A percentile compares a stretch with the other conserved stretches of the same genome.
Evolutionary conservation across 75 land plant species (phyloP).

Genomic region (Adiantum capillusveneris): DNA sequence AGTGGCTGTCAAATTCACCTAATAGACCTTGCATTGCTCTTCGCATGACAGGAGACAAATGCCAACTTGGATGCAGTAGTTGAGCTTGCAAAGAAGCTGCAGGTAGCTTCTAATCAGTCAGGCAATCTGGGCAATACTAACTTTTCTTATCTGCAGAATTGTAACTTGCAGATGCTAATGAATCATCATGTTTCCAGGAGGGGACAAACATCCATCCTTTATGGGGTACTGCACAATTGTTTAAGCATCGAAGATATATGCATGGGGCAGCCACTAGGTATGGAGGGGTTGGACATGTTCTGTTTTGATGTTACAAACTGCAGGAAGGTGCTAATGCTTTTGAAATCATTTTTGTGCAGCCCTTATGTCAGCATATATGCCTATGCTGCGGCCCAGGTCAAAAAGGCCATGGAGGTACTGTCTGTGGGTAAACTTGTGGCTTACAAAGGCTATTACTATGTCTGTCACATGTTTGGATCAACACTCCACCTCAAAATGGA

Average conservation of each 20-base stretch:
- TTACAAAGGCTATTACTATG: no score
- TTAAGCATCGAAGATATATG: constrained; percentile 92
- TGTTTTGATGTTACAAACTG: no score
- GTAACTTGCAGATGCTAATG: no score
- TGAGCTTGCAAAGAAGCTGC: constrained; percentile 76
- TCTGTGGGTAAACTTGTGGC: no score
- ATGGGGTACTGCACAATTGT: constrained; percentile 97
- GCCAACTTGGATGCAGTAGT: constrained; percentile 84
- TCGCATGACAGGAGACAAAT: constrained; percentile 66
- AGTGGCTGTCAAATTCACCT: no score
- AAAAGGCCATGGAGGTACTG: constrained; percentile 96
- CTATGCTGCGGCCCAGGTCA: constrained; percentile 96
- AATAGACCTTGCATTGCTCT: neutral
- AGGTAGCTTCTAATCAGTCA: no score
- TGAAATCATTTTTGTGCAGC: constrained; percentile 30
- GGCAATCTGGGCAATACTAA: no score
- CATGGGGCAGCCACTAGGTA: constrained; percentile 97
- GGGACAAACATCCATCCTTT: constrained; percentile 65
- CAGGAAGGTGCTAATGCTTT: no score
- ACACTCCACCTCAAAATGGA: no score
- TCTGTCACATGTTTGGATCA: no score
- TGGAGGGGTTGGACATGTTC: neutral
- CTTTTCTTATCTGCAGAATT: no score
- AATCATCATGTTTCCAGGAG: no score
- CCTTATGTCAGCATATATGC: constrained; percentile 79